Percentiles rank a stretch among this genome's conserved stretches.
phyloP scores from a whole-genome alignment of 2,329 filamentous ascomycete species.

The Pseudopyricularia javanii region DNA sequence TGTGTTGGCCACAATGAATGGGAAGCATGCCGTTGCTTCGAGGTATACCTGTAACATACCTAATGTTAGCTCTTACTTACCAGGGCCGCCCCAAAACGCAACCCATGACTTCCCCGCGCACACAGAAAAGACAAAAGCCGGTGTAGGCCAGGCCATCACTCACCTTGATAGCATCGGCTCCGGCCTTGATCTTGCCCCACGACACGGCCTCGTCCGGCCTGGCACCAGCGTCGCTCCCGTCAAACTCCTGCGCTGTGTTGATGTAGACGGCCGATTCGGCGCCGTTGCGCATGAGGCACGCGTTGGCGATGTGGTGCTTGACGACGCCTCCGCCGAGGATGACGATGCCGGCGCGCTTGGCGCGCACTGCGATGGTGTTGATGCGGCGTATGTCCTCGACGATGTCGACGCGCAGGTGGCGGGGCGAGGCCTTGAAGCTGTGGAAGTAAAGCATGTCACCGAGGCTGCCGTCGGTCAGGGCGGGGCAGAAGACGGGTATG shows the following conservation, averaged over 20 bases:
- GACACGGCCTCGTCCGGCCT: conserved; percentile 93
- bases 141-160: conserved; percentile 12
- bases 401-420: conserved; percentile 75
- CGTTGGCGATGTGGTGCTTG: conserved; percentile 98
- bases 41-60: conserved; percentile 39
- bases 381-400: conserved; percentile 88
- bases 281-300: conserved; percentile 93
- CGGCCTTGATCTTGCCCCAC: conserved; percentile 95
- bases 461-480: conserved; percentile 85
- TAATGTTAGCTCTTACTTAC: too few species aligned
- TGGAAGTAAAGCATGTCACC: conserved; percentile 99
- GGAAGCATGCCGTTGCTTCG: conserved; percentile 53
- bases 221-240: conserved; percentile 86
- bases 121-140: too few species aligned
- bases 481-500: conserved; percentile 94
- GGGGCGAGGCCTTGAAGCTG: conserved; percentile 79
- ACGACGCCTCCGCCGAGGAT: conserved; percentile 82
- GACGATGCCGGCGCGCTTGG: conserved; percentile 86
- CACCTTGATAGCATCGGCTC: conserved; percentile 82
- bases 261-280: conserved; percentile 96
- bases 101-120: too few species aligned
- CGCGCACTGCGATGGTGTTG: conserved; percentile 81
- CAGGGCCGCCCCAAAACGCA: too few species aligned
- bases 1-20: conserved; percentile 54
- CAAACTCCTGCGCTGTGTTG: conserved; percentile 95